Conservation (phyloP, 768 basidiomycete genomes). For the Russula dissimulans region DNA sequence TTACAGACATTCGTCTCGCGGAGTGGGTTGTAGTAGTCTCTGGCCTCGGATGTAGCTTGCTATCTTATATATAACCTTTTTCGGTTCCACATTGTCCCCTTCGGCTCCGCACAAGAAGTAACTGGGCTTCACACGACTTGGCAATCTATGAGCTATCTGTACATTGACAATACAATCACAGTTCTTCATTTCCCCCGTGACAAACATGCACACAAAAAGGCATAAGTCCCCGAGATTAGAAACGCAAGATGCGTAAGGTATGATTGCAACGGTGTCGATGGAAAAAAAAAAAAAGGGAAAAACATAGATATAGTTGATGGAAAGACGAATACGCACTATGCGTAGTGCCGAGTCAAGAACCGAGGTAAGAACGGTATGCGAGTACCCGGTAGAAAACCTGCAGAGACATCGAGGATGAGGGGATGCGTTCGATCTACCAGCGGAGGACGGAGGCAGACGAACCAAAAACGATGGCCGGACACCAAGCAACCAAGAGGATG, state of each 20-base stretch:
- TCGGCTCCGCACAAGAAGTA: neutral
- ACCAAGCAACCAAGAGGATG: constrained; percentile 50
- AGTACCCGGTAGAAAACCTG: constrained; percentile 13
- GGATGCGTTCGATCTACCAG: neutral
- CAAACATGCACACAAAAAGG: neutral
- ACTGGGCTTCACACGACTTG: neutral
- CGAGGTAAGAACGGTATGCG: constrained; percentile 9
- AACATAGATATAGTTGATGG: too few species aligned
- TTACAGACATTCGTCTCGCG: constrained; percentile 29
- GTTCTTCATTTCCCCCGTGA: neutral
- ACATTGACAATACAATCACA: neutral
- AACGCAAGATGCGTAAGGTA: neutral
- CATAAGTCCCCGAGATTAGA: neutral
- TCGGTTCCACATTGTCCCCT: neutral
- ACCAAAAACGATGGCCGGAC: constrained; percentile 49
- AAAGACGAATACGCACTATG: neutral
- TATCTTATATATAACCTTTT: neutral
- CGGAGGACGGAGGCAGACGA: constrained; percentile 12
- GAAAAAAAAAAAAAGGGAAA: neutral
- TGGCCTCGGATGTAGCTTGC: neutral
- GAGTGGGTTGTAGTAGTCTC: constrained; percentile 21
- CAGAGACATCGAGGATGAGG: neutral
- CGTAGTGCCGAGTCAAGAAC: neutral
- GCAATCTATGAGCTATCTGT: neutral
- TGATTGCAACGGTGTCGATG: neutral